Evolutionary conservation across 768 basidiomycete genomes (phyloP), one percentile per base, ranked within the genome.

Genomic region (Suillus alpinus): DNA sequence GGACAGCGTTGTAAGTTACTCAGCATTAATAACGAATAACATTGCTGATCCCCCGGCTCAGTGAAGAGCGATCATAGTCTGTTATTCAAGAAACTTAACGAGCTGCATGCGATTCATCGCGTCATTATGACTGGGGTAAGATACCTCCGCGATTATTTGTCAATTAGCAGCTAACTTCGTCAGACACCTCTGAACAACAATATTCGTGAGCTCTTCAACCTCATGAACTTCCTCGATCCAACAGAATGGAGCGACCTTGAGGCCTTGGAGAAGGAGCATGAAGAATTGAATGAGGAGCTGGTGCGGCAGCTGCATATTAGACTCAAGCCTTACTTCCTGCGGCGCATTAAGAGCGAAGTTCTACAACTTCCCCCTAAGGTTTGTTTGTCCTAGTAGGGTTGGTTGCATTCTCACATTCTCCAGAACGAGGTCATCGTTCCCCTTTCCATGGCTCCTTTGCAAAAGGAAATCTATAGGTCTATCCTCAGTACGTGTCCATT

Each of bases 111-210:
- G 37, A 76, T 85, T 4, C 93, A 96, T 71, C 85, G 93, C 39
- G 80, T 97, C 16, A 88, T 96, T 56, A 89, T 95, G 86, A 95
- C 95, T 49, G 93, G 94, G 53, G 88, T 89, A 71, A 69, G 83
- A 69, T 9, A 23, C 32, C 50, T 26, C 23, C 2, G 20, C 34
- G 16, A 26, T 37, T 39, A 3, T 31, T n/a, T 52, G 31, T 59
- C 9, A 34, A 18, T 29, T 39, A 41, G 13, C 53, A 20, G 10
- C 18, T 40, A 39, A 31, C 26, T 32, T 50, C 34, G 40, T 58
- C 6, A 94, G 83, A 98, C 97, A 0, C 96, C 96, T 0, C 74
- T 98, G 60, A 98, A 98, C 74, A 98, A 98, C 78, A 98, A 98
- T 69, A 89, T 99, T 26, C 83, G 93, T 51, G 97, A 99, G 75